Evolutionary conservation across 805 yeast genomes (phyloP).

Genomic region (Maudiozyma saulgeensis): DNA sequence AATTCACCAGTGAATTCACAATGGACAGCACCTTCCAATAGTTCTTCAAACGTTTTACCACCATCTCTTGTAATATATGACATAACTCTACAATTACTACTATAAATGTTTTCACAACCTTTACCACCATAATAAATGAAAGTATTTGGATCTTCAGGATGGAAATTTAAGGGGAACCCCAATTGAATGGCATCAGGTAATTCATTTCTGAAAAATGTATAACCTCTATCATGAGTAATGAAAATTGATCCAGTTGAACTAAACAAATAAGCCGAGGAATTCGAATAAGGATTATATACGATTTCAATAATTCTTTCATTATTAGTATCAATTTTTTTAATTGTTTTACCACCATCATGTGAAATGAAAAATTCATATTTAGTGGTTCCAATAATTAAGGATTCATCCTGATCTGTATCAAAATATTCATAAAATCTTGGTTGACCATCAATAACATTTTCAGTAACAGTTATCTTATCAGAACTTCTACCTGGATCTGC

Average conservation of each 20-base stretch:
- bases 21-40: conserved; percentile 42
- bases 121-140: conserved; percentile 63
- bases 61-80: conserved; percentile 58
- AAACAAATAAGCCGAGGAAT: conserved; percentile 29
- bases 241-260: conserved; percentile 44
- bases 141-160: conserved; percentile 43
- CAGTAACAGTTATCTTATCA: conserved; percentile 31
- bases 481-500: conserved; percentile 10
- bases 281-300: conserved; percentile 45
- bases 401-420: conserved; percentile 44
- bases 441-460: conserved; percentile 41
- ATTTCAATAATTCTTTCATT: conserved; percentile 42
- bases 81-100: conserved; percentile 43
- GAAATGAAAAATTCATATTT: conserved; percentile 51
- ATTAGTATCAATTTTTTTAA: conserved; percentile 32
- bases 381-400: conserved; percentile 51
- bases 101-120: conserved; percentile 39
- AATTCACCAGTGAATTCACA: conserved; percentile 63
- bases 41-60: conserved; percentile 51
- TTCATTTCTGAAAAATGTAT: conserved; percentile 36
- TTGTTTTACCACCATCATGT: conserved; percentile 53
- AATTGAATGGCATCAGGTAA: conserved; percentile 43
- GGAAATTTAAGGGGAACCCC: conserved; percentile 47
- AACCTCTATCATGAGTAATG: conserved; percentile 60
- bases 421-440: conserved; percentile 45